Evolutionary conservation across 345 rosid species (phyloP).

Genomic region (Pseudoturritis turrita): DNA sequence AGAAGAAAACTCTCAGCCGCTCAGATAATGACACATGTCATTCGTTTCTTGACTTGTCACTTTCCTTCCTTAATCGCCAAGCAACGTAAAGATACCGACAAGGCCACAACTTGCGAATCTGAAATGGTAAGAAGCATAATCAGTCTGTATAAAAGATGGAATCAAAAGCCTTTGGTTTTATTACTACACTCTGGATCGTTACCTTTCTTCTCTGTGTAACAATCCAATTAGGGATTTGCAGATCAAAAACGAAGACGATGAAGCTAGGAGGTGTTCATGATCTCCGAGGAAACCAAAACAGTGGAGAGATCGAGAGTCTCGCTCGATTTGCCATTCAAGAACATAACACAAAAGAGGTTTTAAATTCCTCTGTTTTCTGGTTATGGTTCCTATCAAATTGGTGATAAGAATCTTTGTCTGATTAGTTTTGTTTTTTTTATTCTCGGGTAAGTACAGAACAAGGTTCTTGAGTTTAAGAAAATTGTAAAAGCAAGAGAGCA

Average conservation of each 20-base stretch:
- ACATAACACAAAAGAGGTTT: conserved; percentile 52
- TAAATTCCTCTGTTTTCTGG: conserved; percentile 5
- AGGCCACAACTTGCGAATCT: conserved; percentile 13
- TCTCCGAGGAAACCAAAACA: conserved; percentile 36
- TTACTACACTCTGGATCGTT: background rate
- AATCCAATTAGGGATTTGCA: conserved; percentile 6
- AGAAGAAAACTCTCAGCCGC: background rate
- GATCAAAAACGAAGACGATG: conserved; percentile 29
- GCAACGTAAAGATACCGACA: conserved; percentile 14
- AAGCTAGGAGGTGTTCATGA: conserved; percentile 41
- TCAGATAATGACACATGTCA: conserved; percentile 3
- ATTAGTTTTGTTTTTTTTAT: background rate
- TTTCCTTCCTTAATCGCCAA: conserved; percentile 9
- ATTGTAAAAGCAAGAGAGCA: conserved; percentile 68
- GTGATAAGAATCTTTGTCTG: background rate
- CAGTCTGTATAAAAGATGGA: conserved; percentile 2
- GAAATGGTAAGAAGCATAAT: background rate
- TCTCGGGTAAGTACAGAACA: conserved; percentile 3
- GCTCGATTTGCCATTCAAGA: conserved; percentile 63
- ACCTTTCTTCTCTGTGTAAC: conserved; percentile 25
- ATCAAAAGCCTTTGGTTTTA: background rate
- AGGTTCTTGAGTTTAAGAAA: conserved; percentile 53
- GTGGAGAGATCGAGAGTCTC: conserved; percentile 48
- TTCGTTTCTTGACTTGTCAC: background rate
- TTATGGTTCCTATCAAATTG: background rate